These are phyloP conservation scores for Jimgerdemannia lactiflua DNA, from an alignment of 192 early-diverging fungal genomes.

Conservation along the genomic window DNA sequence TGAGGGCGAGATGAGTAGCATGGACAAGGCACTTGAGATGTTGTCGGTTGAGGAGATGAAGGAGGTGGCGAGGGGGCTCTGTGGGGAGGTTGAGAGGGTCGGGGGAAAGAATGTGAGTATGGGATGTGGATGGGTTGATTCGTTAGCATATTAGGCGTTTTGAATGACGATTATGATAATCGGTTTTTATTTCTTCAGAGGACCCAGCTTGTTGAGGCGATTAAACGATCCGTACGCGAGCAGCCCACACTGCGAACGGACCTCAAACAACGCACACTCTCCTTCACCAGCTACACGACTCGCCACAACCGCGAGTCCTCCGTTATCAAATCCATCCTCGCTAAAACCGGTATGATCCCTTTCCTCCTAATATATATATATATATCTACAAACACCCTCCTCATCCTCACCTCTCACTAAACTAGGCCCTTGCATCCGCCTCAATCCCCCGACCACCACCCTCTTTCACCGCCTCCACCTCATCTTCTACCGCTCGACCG, in stretches of 20 bases:
- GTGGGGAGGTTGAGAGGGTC: not conserved
- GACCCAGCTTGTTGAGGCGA: conserved; percentile 18
- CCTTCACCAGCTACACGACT: not conserved
- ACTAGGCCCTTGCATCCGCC: conserved; percentile 38
- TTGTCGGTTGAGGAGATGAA: not conserved
- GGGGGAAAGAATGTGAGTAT: conserved; percentile 7
- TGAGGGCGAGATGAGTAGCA: conserved; percentile 16
- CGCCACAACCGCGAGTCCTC: conserved; percentile 18
- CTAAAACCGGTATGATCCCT: conserved; percentile 23
- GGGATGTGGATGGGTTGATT: not conserved
- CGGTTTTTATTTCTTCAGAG: not conserved
- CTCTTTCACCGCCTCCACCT: conserved; percentile 41
- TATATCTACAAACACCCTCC: not conserved
- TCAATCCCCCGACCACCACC: conserved; percentile 20
- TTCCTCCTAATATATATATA: not conserved
- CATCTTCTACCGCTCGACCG: conserved; percentile 33
- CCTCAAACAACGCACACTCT: not conserved
- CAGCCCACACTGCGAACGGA: not conserved
- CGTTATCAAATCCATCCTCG: conserved; percentile 21
- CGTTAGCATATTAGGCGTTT: too few species aligned
- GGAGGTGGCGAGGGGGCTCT: not conserved
- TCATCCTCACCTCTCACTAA: not conserved
- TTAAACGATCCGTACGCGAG: not conserved
- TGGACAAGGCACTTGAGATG: conserved; percentile 26
- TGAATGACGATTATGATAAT: too few species aligned